These are phyloP conservation scores for Malania oleifera DNA, from an alignment of 164 flowering plant genomes.

Conservation along the genomic window DNA sequence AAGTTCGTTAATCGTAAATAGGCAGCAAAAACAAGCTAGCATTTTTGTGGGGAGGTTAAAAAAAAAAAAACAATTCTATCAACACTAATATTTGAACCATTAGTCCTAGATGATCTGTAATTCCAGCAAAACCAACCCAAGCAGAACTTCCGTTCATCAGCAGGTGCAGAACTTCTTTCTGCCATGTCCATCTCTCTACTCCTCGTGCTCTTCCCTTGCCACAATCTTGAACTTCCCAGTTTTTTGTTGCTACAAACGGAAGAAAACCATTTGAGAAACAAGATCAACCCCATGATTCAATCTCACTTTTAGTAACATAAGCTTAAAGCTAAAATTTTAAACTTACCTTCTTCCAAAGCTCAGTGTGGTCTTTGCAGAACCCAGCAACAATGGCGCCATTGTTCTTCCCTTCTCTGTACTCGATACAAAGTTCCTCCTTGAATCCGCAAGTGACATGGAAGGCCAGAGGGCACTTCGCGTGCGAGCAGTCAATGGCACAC, in stretches of 20 bases:
- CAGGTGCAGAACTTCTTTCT: too few species aligned
- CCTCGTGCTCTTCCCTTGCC: conserved; percentile 44
- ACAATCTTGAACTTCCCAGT: conserved; percentile 93
- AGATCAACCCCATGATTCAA: neutral
- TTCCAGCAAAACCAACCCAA: too few species aligned
- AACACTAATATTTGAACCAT: too few species aligned
- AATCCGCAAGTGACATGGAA: conserved; percentile 89
- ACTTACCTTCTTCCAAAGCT: conserved; percentile 73
- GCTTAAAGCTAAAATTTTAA: neutral
- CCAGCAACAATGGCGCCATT: conserved; percentile 66
- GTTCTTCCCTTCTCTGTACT: conserved; percentile 59
- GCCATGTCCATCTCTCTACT: neutral
- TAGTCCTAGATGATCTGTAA: too few species aligned
- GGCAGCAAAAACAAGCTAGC: too few species aligned
- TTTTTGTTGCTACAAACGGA: conserved; percentile 66
- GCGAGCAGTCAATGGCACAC: conserved; percentile 76
- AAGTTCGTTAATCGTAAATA: too few species aligned
- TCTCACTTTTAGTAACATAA: neutral
- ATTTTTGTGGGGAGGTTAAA: too few species aligned
- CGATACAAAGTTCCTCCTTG: conserved; percentile 70
- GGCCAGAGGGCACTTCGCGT: conserved; percentile 58
- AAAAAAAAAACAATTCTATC: too few species aligned
- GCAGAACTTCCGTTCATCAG: too few species aligned
- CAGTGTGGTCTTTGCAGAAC: conserved; percentile 68
- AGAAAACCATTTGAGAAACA: neutral